Evolutionary conservation across 2,329 filamentous ascomycete genomes (phyloP).

Genomic region (Colletotrichum coccodes): DNA sequence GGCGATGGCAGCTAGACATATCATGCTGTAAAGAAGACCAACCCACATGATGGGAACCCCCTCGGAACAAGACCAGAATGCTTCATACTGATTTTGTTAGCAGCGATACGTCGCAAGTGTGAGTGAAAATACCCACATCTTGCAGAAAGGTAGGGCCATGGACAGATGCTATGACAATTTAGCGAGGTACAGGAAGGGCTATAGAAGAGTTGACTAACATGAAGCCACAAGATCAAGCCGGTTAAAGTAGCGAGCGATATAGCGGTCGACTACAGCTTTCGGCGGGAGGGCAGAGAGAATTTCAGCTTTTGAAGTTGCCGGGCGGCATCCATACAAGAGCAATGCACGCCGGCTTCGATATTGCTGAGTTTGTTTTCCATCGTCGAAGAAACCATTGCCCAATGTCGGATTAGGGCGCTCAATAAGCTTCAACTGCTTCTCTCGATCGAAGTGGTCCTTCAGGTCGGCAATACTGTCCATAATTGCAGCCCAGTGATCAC

Average conservation of each 20-base stretch:
- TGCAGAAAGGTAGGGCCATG: conserved; percentile 41
- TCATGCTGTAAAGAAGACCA: conserved; percentile 44
- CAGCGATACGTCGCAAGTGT: neutral
- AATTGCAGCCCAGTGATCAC: conserved; percentile 52
- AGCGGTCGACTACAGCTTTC: conserved; percentile 43
- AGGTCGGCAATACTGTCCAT: conserved; percentile 52
- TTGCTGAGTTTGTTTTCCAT: too few species aligned
- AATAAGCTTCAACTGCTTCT: conserved; percentile 21
- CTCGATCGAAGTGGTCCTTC: conserved; percentile 45
- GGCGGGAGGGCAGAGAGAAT: conserved; percentile 46
- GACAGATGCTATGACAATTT: conserved; percentile 38
- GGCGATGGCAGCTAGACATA: conserved; percentile 41
- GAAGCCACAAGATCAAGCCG: conserved; percentile 38
- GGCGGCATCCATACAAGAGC: conserved; percentile 4
- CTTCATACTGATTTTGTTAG: conserved; percentile 35
- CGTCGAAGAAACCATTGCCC: fast-evolving
- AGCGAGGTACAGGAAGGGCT: neutral
- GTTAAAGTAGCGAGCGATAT: conserved; percentile 50
- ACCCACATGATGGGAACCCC: conserved; percentile 39
- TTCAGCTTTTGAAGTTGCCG: conserved; percentile 35
- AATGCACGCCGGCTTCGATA: neutral
- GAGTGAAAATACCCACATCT: conserved; percentile 16
- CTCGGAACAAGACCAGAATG: conserved; percentile 41
- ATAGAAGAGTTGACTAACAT: neutral
- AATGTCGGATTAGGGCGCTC: neutral